A percentile compares a stretch with the other conserved stretches of the same genome.
These are phyloP conservation scores for Agastache rugosa DNA, from an alignment of 257 asterid species.

Conservation along the genomic window DNA sequence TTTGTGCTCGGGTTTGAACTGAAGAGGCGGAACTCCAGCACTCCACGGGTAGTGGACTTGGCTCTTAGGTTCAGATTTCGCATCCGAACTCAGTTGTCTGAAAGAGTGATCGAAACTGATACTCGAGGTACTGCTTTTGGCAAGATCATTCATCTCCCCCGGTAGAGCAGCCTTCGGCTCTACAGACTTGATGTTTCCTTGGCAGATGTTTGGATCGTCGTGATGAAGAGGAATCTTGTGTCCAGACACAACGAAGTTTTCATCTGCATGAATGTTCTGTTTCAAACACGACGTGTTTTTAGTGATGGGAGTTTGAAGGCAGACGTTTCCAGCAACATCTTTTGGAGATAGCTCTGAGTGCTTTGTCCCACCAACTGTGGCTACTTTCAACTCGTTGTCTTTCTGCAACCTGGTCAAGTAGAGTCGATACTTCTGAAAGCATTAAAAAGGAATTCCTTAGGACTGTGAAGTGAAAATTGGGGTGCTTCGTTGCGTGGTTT, in stretches of 20 bases:
- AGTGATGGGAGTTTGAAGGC: conserved; percentile 38
- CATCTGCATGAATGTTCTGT: conserved; percentile 40
- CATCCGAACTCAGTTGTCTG: conserved; percentile 41
- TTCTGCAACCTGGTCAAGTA: conserved; percentile 81
- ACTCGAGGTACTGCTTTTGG: conserved; percentile 41
- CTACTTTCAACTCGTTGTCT: conserved; percentile 56
- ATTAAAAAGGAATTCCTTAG: conserved; percentile 33
- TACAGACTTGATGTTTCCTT: conserved; percentile 41
- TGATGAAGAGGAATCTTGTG: conserved; percentile 43
- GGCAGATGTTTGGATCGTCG: conserved; percentile 44
- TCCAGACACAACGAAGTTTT: conserved; percentile 36
- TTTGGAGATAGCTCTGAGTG: conserved; percentile 45
- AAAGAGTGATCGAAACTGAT: conserved; percentile 43
- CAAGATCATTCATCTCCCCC: conserved; percentile 47
- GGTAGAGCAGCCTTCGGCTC: conserved; percentile 39
- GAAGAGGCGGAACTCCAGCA: conserved; percentile 42
- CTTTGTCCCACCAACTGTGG: conserved; percentile 52
- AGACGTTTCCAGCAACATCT: conserved; percentile 34
- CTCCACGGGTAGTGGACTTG: conserved; percentile 51
- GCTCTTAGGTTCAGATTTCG: conserved; percentile 44
- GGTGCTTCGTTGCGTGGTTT: not conserved
- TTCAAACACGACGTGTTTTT: conserved; percentile 27
- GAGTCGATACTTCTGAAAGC: conserved; percentile 83
- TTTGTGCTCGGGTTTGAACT: conserved; percentile 46
- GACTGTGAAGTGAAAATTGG: not conserved